Evolutionary conservation across 164 flowering plant genomes (phyloP).

Genomic region (Magnolia officinalis): DNA sequence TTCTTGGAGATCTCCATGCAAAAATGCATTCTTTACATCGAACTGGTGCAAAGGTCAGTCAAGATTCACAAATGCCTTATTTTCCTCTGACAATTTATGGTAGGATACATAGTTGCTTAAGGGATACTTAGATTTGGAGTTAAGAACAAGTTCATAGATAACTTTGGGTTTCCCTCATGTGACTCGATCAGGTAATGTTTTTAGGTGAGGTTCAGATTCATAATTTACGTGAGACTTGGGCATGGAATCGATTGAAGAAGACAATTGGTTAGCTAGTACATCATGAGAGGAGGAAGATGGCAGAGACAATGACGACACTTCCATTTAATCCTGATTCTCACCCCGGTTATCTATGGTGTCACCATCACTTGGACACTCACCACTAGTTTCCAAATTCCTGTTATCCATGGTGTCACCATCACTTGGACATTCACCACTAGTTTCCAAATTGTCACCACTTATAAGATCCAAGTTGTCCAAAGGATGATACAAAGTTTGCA

Average conservation of each 20-base stretch:
- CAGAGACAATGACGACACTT: neutral
- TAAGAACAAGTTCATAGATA: conserved; percentile 3
- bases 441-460: neutral
- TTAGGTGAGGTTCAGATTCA: neutral
- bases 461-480: neutral
- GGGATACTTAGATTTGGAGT: conserved; percentile 5
- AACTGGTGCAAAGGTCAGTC: no score
- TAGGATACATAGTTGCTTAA: conserved; percentile 4
- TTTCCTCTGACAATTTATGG: conserved; percentile 3
- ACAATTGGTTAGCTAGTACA: neutral
- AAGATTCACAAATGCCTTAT: neutral
- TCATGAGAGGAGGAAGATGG: neutral
- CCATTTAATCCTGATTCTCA: neutral
- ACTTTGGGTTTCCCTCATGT: conserved; percentile 2
- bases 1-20: no score
- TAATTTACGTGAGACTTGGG: neutral
- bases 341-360: no score
- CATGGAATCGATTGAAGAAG: no score
- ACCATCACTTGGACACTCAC: neutral
- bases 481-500: neutral
- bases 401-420: neutral
- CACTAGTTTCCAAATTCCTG: neutral
- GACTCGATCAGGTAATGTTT: neutral
- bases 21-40: no score
- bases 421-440: neutral